Base-by-base conservation (phyloP, 768 basidiomycete genomes). In the Calocera viscosa region DNA sequence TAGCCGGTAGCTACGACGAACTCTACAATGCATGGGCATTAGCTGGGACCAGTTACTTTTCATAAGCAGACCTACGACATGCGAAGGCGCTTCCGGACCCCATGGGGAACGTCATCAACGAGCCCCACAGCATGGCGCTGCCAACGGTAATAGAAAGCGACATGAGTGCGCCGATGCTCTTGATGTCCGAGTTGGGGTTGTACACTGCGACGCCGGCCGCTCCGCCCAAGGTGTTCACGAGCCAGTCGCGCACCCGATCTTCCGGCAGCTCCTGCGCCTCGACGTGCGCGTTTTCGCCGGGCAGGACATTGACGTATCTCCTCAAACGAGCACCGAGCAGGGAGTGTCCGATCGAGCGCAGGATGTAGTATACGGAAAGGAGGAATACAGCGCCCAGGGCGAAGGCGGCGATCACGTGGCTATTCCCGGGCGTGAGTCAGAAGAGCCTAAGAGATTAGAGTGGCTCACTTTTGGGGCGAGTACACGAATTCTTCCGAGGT, bases 51-150 rank as follows among this genome's bases (percentile, higher is more conserved):
- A 10, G 19, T 5, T 2, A 60, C 16, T 10, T 26, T 11, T 8
- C 7, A 19, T 2, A 16, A 22, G 16, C n/a, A 28, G 53, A 60
- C 53, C 22, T 10, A 60, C 53, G 53, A 19, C 53, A 60, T 7
- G 53, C 53, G 30, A 60, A 60, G 14, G 53, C 11, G 8, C 53
- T 26, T 2, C 53, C 53, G 2, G 24, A 16, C 2, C 11, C 30
- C 53, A 60, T 60, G 5, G 53, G 26, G 53, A 60, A 60, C 53
- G 53, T 60, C 53, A 60, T 60, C 53, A 60, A 60, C 53, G 53
- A 60, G 10, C 53, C 53, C 53, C 53, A 60, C 7, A 60, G 53
- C 53, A 60, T 60, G 14, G 53, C 53, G 53, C 53, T 60, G 7
- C 53, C 53, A 30, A 60, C 7, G 10, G 53, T 60, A 26, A 60